Evolutionary conservation across 441 rosid genomes (phyloP).

Genomic region (Jatropha multifida): DNA sequence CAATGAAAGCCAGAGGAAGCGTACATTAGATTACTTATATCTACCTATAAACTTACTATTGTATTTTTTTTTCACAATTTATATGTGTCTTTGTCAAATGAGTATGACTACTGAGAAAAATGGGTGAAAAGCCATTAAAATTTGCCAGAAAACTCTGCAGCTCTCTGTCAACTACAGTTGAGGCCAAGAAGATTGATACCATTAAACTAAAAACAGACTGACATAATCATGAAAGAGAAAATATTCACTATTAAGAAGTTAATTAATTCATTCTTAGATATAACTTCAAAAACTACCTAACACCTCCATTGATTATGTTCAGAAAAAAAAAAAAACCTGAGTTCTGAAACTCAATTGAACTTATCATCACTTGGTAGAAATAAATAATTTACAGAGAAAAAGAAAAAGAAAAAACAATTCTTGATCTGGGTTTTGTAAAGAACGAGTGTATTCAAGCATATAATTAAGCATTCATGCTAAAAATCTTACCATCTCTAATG

Average conservation of each 20-base stretch:
- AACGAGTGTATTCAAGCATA: not conserved
- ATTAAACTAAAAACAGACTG: too few relatives aligned
- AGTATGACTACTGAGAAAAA: not conserved
- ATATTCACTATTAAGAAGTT: too few relatives aligned
- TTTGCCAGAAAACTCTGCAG: conserved; percentile 3
- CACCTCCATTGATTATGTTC: too few relatives aligned
- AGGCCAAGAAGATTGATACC: not conserved
- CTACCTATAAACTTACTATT: too few relatives aligned
- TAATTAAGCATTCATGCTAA: not conserved
- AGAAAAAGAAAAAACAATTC: not conserved
- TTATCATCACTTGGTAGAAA: too few relatives aligned
- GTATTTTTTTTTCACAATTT: too few relatives aligned
- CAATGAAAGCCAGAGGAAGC: not conserved
- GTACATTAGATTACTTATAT: not conserved
- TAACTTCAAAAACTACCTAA: too few relatives aligned
- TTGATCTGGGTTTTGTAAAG: not conserved
- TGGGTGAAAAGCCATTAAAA: not conserved
- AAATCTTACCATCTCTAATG: conserved; percentile 43
- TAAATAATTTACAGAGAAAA: too few relatives aligned
- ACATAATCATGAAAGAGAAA: too few relatives aligned
- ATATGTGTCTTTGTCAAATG: not conserved
- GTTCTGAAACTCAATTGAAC: too few relatives aligned
- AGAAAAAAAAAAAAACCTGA: too few relatives aligned
- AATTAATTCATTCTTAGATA: too few relatives aligned
- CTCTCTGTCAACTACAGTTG: not conserved